Evolutionary conservation across 2,329 filamentous ascomycete species (phyloP).

Genomic region (Verticillium klebahnii): DNA sequence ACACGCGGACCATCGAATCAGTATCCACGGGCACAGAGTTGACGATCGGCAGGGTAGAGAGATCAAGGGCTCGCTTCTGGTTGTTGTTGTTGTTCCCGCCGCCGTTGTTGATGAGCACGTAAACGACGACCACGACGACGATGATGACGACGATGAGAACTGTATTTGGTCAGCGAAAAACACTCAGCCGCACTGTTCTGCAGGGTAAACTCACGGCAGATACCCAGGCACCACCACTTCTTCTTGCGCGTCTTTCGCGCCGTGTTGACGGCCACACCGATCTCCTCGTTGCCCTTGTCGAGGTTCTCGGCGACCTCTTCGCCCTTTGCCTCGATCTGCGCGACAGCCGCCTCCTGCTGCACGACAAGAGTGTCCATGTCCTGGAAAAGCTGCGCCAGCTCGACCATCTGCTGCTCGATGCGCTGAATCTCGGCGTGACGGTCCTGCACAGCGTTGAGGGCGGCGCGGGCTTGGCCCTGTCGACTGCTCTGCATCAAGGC

Average conservation of each 20-base stretch:
- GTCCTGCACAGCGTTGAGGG: slow-evolving; percentile 73
- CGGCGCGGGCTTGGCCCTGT: slow-evolving; percentile 74
- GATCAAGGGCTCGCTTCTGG: slow-evolving; percentile 16
- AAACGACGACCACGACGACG: slow-evolving; percentile 41
- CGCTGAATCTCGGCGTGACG: slow-evolving; percentile 85
- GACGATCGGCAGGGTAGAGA: slow-evolving; percentile 17
- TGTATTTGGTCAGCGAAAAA: slow-evolving; percentile 33
- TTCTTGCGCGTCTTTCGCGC: slow-evolving; percentile 78
- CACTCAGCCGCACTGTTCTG: not conserved
- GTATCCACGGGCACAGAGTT: slow-evolving; percentile 15
- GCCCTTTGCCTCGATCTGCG: slow-evolving; percentile 79
- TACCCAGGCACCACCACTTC: slow-evolving; percentile 94
- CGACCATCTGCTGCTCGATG: slow-evolving; percentile 86
- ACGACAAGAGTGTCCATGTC: slow-evolving; percentile 82
- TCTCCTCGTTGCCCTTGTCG: slow-evolving; percentile 78
- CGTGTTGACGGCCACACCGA: slow-evolving; percentile 75
- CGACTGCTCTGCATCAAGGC: slow-evolving; percentile 78
- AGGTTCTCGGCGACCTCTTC: slow-evolving; percentile 84
- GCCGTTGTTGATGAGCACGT: slow-evolving; percentile 17
- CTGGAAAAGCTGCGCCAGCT: slow-evolving; percentile 82
- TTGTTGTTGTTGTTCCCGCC: slow-evolving; percentile 23
- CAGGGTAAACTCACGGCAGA: slow-evolving; percentile 48
- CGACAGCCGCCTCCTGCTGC: slow-evolving; percentile 77
- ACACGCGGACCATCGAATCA: not conserved
- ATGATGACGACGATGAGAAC: slow-evolving; percentile 47